Evolutionary conservation across 2,329 filamentous ascomycete species (phyloP).

Genomic region (Mycosphaerelloides madeirae): DNA sequence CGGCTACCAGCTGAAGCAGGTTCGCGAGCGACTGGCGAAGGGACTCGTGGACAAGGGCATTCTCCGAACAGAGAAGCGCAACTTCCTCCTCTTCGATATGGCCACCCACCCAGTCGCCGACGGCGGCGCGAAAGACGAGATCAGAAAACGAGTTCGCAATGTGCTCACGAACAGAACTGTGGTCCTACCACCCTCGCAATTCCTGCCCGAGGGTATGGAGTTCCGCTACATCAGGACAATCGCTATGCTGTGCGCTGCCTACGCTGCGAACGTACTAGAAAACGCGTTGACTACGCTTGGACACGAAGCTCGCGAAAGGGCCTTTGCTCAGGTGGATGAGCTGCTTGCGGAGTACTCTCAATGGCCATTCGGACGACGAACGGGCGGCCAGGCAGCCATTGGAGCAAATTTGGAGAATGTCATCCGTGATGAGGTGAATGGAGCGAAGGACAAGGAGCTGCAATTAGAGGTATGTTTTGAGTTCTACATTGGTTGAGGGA

Average conservation of each 20-base stretch:
- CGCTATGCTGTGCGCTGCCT: conserved; percentile 94
- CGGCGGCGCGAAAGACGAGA: conserved; percentile 94
- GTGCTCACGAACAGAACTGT: conserved; percentile 91
- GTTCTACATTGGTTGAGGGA: conserved; percentile 2
- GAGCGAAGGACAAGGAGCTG: conserved; percentile 85
- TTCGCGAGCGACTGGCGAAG: conserved; percentile 93
- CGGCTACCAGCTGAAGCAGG: conserved; percentile 98
- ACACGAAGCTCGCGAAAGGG: conserved; percentile 88
- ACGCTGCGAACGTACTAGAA: conserved; percentile 95
- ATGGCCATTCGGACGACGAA: conserved; percentile 86
- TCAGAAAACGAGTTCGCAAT: conserved; percentile 84
- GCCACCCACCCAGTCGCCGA: conserved; percentile 96
- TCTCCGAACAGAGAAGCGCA: conserved; percentile 95
- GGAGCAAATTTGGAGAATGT: conserved; percentile 88
- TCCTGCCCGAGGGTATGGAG: conserved; percentile 89
- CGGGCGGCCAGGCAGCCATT: conserved; percentile 71
- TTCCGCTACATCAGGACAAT: conserved; percentile 90
- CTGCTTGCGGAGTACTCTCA: conserved; percentile 93
- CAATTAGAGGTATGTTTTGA: conserved; percentile 74
- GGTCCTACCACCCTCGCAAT: conserved; percentile 78
- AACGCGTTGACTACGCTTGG: conserved; percentile 92
- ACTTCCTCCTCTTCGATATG: conserved; percentile 99
- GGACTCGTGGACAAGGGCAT: conserved; percentile 98
- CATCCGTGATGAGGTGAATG: conserved; percentile 80
- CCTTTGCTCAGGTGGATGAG: conserved; percentile 96